Evolutionary conservation across 1,284 basidiomycete species (phyloP).

Genomic region (Leccinum insolens): DNA sequence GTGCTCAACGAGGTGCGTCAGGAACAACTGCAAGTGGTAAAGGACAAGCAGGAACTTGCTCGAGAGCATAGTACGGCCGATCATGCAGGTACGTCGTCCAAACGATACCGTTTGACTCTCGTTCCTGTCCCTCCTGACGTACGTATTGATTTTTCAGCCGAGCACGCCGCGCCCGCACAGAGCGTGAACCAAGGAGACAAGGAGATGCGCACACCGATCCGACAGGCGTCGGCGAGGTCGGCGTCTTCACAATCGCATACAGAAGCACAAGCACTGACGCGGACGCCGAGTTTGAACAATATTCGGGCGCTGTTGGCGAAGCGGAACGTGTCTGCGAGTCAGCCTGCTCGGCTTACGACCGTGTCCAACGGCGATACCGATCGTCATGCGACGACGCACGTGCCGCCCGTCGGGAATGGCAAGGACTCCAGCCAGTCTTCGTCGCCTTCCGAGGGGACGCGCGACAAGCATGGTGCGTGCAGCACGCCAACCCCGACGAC

Average conservation of each 20-base stretch:
- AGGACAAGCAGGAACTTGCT: not conserved
- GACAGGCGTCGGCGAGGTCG: not conserved
- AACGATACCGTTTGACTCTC: not conserved
- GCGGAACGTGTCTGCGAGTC: conserved; percentile 4
- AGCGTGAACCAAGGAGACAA: not conserved
- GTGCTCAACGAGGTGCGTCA: conserved; percentile 22
- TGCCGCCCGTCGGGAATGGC: not conserved
- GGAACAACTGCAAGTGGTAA: not conserved
- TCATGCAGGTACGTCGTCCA: conserved; percentile 3
- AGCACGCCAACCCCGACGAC: conserved; percentile 1
- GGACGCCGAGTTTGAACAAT: conserved; percentile 21
- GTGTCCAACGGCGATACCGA: not conserved
- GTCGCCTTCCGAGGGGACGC: not conserved
- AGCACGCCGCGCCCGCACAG: not conserved
- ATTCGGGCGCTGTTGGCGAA: conserved; percentile 22
- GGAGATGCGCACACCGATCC: not conserved
- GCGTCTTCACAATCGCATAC: not conserved
- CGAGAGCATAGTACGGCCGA: not conserved
- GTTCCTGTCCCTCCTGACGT: not conserved
- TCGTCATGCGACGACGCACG: not conserved
- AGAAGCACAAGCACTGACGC: not conserved
- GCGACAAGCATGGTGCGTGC: not conserved
- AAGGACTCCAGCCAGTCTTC: not conserved
- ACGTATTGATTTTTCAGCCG: conserved; percentile 8
- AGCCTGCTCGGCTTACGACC: not conserved